phyloP scores from a whole-genome alignment of 169 alveolate species.

The Amoebophrya sp. region DNA sequence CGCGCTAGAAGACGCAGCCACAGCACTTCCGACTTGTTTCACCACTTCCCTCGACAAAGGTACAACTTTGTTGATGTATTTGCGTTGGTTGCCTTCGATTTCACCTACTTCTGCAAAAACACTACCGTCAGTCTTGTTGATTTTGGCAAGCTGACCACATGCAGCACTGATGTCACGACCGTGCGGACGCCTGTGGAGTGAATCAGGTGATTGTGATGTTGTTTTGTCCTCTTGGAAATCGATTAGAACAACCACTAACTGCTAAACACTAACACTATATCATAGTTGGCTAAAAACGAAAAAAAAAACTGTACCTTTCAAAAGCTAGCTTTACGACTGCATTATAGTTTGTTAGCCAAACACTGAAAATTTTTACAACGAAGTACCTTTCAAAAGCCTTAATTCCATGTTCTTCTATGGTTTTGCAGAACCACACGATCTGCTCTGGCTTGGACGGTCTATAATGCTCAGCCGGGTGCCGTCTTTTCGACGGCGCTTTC shows the following conservation, averaged over 20 bases:
- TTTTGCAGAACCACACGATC: background rate
- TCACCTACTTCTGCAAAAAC: background rate
- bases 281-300: no score
- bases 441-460: background rate
- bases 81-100: background rate
- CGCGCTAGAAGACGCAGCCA: background rate
- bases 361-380: background rate
- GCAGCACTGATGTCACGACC: conserved; percentile 35
- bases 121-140: background rate
- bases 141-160: conserved; percentile 37
- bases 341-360: background rate
- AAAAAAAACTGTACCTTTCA: no score
- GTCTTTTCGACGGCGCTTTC: background rate
- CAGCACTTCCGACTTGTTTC: background rate
- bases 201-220: no score
- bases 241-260: no score
- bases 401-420: background rate
- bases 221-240: no score
- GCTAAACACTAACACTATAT: no score
- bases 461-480: conserved; percentile 3
- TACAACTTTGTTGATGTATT: background rate
- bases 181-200: conserved; percentile 34
- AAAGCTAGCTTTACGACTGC: no score
- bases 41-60: background rate
- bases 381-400: conserved; percentile 4